Evolutionary conservation across 352 stramenopile genomes (phyloP).

Genomic region (Globisporangium barbulae): DNA sequence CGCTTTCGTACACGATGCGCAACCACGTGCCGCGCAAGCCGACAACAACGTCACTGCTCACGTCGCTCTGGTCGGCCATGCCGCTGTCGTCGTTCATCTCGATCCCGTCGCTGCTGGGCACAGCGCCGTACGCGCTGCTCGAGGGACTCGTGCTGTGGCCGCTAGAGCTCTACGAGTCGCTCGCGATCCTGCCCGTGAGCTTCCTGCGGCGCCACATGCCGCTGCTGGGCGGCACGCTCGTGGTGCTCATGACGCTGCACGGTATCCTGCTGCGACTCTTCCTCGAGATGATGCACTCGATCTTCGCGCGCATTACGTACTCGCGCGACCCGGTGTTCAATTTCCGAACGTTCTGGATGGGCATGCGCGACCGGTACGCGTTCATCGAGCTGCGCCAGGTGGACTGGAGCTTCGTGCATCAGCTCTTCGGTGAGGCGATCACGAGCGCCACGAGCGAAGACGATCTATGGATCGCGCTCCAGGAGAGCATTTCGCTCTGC

Average conservation of each 20-base stretch:
- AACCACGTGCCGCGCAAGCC: conserved; percentile 2
- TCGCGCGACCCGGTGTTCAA: conserved; percentile 60
- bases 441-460: conserved; percentile 61
- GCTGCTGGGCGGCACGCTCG: conserved; percentile 63
- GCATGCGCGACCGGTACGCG: conserved; percentile 68
- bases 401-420: conserved; percentile 68
- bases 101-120: conserved; percentile 12
- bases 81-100: conserved; percentile 7
- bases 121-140: conserved; percentile 41
- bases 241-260: conserved; percentile 76
- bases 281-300: conserved; percentile 55
- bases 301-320: conserved; percentile 71
- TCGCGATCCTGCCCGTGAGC: conserved; percentile 72
- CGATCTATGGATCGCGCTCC: conserved; percentile 75
- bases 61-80: conserved; percentile 7
- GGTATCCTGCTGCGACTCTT: conserved; percentile 67
- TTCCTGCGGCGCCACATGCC: conserved; percentile 76
- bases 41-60: not conserved
- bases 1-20: not conserved
- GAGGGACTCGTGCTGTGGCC: conserved; percentile 58
- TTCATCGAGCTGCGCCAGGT: conserved; percentile 41
- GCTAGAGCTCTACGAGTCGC: conserved; percentile 70
- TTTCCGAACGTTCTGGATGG: conserved; percentile 70
- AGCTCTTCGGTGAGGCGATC: conserved; percentile 70
- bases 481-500: conserved; percentile 69